Evolutionary conservation across 257 asterid species (phyloP), one percentile per base, ranked within the genome.

Genomic region (Solanum chiquidenum): DNA sequence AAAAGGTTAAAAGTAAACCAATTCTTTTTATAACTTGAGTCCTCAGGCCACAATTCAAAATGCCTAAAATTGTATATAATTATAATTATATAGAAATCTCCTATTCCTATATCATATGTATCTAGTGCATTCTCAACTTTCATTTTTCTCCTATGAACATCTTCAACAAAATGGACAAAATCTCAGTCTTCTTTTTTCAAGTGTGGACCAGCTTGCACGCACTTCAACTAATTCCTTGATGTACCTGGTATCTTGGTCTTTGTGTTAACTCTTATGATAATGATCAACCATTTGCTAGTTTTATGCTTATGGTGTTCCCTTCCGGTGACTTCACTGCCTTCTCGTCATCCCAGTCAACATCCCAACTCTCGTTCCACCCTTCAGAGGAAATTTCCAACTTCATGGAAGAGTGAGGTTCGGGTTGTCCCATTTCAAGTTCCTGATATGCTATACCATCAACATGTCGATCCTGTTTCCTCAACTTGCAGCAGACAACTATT

Each of bases 341-440:
- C 55, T 93, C 93, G 38, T 91, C 93, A 83, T 92, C 98, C 97
- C 97, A 94, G 37, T 92, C 93, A 16, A 90, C 94, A 34, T 90
- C 95, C 98, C 98, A 95, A 68, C 90, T 87, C 34, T 94, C 90
- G 85, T 92, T 94, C 95, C 98, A 94, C 25, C 90, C 90, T 7
- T 91, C 92, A 14, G 86, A 58, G 10, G 90, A 62, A 27, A 29
- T 27, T 86, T 90, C 95, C 12, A 87, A 82, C 16, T 88, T 83
- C 27, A 55, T 58, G 4, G 93, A 86, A 74, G 94, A 80, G 2
- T 85, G 66, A 12, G 86, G 12, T 29, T 90, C 91, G 64, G 86
- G 88, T 60, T 88, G 88, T 83, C 92, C 93, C 97, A 95, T 93
- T 89, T 95, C 95, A 83, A 94, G 93, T 89, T 89, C 97, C 23